phyloP scores from a whole-genome alignment of 352 stramenopile genomes.

The Thraustochytrium striatum region DNA sequence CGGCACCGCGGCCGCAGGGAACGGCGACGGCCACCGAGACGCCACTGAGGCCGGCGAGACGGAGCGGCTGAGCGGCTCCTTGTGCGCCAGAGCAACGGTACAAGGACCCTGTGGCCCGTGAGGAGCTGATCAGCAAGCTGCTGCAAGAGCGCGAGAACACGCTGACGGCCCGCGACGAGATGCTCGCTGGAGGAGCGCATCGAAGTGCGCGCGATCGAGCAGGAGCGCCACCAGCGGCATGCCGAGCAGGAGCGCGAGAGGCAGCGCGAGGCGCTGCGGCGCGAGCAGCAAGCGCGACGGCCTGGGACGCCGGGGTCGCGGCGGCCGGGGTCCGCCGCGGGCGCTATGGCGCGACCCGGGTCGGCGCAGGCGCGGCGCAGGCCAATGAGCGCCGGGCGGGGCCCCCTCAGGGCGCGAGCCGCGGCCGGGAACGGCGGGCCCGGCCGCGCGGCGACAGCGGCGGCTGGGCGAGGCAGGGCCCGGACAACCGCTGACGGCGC shows the following conservation, averaged over 20 bases:
- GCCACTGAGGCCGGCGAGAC: neutral
- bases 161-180: neutral
- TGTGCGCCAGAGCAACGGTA: neutral
- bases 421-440: no score
- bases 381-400: neutral
- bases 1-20: no score
- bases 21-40: no score
- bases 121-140: slow-evolving; percentile 17
- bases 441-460: no score
- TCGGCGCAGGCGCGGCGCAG: neutral
- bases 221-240: neutral
- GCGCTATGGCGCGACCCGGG: no score
- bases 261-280: neutral
- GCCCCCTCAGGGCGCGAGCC: neutral
- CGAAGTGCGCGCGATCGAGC: neutral
- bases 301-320: neutral
- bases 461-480: no score
- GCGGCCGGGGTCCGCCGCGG: neutral
- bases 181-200: neutral
- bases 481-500: no score
- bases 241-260: neutral
- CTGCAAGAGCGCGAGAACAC: slow-evolving; percentile 23
- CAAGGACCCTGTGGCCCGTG: neutral
- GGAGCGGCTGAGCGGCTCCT: neutral
- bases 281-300: neutral